Base-by-base conservation (phyloP, 192 early-diverging fungal genomes). In the Glomus cerebriforme region DNA sequence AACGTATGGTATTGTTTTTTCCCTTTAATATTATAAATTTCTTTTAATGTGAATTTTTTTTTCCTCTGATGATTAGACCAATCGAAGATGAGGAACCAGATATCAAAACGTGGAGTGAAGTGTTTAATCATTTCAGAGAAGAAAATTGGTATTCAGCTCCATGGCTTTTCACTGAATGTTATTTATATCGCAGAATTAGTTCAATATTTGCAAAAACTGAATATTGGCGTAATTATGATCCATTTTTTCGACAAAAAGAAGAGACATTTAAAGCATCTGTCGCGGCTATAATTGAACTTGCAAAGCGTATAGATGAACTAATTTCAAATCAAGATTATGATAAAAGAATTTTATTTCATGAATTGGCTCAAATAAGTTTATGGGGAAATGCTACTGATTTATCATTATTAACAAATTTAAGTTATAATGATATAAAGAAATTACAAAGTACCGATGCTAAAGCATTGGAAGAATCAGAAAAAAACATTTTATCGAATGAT, bases 361-460 rank as follows among this genome's bases (percentile, higher is more conserved):
- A 94, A 79, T 79, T 95, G 79, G 80, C 88, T 37, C 90, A 93
- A 81, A 87, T 95, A 35, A 92, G 89, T 31, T 83, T 98, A 60
- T 98, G 96, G 96, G 96, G 96, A 5, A 98, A 98, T 86, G 91
- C 93, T 37, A 92, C 92, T 0, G 96, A 96, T 72, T 82, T 96
- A 69, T 94, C 92, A 65, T 87, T 98, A 77, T 83, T 95, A 63
- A 88, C 90, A 1, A 90, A 93, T 72, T 88, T 93, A 47, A 88
- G 84, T 59, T 81, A 87, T 70, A 90, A 88, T 45, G 91, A 91
- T 24, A 86, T 96, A 17, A 87, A 92, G 66, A 89, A 89, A 70
- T 86, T 95, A 77, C 94, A 95, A 75, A 49, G 65, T 26, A 60
- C 75, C 26, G 87, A 82, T 15, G 34, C 80, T 8, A 79, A 83